Base-by-base conservation (phyloP, 805 yeast genomes). In the Sungouiella blattae region DNA sequence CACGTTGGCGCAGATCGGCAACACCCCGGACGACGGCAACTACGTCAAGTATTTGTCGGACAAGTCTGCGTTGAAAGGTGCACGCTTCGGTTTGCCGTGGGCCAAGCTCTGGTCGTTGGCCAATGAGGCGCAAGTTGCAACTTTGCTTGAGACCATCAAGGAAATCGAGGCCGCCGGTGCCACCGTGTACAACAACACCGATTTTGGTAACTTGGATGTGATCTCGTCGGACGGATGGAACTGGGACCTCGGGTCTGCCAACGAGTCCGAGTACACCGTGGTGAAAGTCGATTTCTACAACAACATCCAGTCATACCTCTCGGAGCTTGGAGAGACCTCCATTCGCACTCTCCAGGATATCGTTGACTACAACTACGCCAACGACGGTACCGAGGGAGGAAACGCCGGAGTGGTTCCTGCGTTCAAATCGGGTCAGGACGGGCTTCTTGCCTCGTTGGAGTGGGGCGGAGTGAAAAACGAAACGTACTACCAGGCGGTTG, bases 21-120 rank as follows among this genome's bases (percentile, higher is more conserved):
- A 54, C 11, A 40, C 42, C 23, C 59, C 58, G 14, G n/a, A n/a
- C n/a, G 56, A 50, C 27, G 57, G 57, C 12, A 49, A 53, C 34
- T 55, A 55, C 26, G 18, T 52, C 13, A 51, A 54, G 33, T 53
- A 36, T 30, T 32, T 55, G 21, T 17, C 52, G 4, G 41, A 49
- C 30, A 50, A 53, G 34, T 22, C 36, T 6, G 49, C 57, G n/a
- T 40, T 55, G 33, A 47, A 53, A 35, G 58, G 57, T 17, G 58
- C 58, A 7, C 53, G 36, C 29, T 53, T 55, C 40, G 60, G 60
- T 14, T 40, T 55, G 23, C 58, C 58, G 13, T 55, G 58, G 60
- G 45, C 46, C 27, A 47, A 48, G 31, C 31, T 55, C 5, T 55
- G 60, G 60, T n/a, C 14, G 21, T 28, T 12, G 12, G 22, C 30